phyloP scores from a whole-genome alignment of 1,284 basidiomycete species.

The Pseudozyma hubeiensis region DNA sequence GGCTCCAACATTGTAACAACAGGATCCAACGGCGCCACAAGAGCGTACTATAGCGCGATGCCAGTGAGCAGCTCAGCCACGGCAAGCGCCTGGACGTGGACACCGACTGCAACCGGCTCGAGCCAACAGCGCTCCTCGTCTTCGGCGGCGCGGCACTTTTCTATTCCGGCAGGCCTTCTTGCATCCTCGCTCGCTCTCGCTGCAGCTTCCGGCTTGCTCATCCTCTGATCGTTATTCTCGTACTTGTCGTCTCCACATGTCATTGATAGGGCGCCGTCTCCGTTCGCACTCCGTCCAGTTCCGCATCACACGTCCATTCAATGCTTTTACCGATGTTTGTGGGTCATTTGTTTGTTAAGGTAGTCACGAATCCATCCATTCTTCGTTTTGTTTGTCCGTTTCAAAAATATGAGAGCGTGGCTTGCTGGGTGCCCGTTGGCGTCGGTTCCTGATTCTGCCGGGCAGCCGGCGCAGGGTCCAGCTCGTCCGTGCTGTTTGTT shows the following conservation, averaged over 20 bases:
- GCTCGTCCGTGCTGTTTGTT: too few relatives aligned
- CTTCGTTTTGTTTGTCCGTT: constrained; percentile 2
- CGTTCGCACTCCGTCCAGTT: too few relatives aligned
- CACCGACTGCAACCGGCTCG: constrained; percentile 10
- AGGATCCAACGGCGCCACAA: constrained; percentile 25
- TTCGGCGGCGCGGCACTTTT: constrained; percentile 12
- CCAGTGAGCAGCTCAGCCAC: constrained; percentile 9
- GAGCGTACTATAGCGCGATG: constrained; percentile 28
- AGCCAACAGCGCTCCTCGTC: constrained; percentile 20
- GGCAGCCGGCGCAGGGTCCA: too few relatives aligned
- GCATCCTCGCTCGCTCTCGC: constrained; percentile 12
- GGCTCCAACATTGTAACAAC: constrained; percentile 27
- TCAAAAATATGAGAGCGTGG: background rate
- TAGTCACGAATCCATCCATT: background rate
- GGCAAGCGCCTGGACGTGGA: constrained; percentile 22
- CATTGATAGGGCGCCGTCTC: too few relatives aligned
- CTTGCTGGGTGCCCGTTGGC: background rate
- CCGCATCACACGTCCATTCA: background rate
- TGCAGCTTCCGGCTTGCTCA: constrained; percentile 1
- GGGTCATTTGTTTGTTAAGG: constrained; percentile 3
- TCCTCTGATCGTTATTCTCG: constrained; percentile 1
- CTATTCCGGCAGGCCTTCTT: constrained; percentile 14
- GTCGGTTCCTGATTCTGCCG: background rate
- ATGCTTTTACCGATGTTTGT: background rate
- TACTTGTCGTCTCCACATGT: background rate